Conservation (phyloP, 2,329 filamentous ascomycete species). For the Paracorniculantispora psalliotae region DNA sequence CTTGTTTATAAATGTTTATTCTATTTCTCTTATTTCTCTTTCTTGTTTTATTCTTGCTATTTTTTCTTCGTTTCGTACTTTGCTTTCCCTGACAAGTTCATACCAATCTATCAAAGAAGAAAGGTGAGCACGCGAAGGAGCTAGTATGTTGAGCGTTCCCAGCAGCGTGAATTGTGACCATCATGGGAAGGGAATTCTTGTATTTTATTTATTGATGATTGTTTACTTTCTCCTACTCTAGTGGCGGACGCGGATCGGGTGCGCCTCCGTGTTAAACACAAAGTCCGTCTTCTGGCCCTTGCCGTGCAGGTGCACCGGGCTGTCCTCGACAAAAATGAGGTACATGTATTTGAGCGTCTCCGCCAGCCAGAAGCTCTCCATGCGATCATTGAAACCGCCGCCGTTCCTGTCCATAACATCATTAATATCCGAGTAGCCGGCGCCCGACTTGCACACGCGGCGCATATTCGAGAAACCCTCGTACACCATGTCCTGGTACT, state of each 20-base stretch:
- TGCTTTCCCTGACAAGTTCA: too few relatives aligned
- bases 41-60: too few relatives aligned
- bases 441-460: constrained; percentile 52
- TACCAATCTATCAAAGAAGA: too few relatives aligned
- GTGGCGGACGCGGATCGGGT: constrained; percentile 26
- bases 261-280: constrained; percentile 47
- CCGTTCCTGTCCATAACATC: constrained; percentile 62
- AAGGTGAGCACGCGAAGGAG: too few relatives aligned
- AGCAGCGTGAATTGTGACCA: neutral
- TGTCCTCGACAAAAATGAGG: constrained; percentile 62
- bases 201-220: neutral
- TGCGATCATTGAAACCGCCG: constrained; percentile 60
- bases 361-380: constrained; percentile 85
- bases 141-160: too few relatives aligned
- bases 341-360: constrained; percentile 84
- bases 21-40: too few relatives aligned
- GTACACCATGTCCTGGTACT: constrained; percentile 83
- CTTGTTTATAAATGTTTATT: too few relatives aligned
- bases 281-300: constrained; percentile 29
- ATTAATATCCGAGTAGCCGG: constrained; percentile 60
- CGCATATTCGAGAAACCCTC: constrained; percentile 68
- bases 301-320: constrained; percentile 43
- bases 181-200: neutral
- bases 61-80: too few relatives aligned
- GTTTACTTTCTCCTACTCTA: neutral